Base-by-base conservation (phyloP, 352 stramenopile species). In the Phytophthora cajani region DNA sequence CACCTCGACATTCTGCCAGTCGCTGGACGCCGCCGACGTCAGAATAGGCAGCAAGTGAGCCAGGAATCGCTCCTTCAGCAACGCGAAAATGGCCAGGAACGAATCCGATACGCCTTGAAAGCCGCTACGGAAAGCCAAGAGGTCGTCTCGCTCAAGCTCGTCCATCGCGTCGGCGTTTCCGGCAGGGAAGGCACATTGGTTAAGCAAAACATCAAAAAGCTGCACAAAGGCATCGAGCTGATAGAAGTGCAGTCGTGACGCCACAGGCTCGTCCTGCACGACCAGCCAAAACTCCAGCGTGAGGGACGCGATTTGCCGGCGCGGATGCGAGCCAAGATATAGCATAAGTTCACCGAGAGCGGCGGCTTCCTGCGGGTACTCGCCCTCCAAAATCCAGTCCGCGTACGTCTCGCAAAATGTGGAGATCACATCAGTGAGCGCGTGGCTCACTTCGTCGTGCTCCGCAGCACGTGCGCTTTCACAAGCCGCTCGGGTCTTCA, bases 201-300 rank as follows among this genome's bases (percentile, higher is more conserved):
- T 78, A 10, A 91, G 68, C 52, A 93, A 65, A 25, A 90, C 79
- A 23, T 88, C 72, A 61, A 90, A 79, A 32, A 93, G 75, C 17
- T 74, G 78, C 23, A 79, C 47, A 51, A 88, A 93, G 1, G 81
- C 82, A 33, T 89, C 78, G 17, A 73, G 74, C 65, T 86, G 78
- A 68, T 82, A 91, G 69, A 85, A 93, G 1, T 63, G 49, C 49
- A 79, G 62, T 9, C 85, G 83, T 36, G 81, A 80, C 11, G 71
- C 74, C 5, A 93, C 83, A n/a, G 83, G 80, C 42, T 88, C 80
- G n/a, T 91, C 85, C 47, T 90, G 81, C 44, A 90, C 79, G 1
- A 91, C 57, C 5, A 90, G 59, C 85, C 85, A 93, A 59, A 93
- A 93, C 60, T 93, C 85, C 2, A 93, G 73, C 21, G 85, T 90